Evolutionary conservation across 768 basidiomycete species (phyloP).

Genomic region (Udeniomyces megalosporus): DNA sequence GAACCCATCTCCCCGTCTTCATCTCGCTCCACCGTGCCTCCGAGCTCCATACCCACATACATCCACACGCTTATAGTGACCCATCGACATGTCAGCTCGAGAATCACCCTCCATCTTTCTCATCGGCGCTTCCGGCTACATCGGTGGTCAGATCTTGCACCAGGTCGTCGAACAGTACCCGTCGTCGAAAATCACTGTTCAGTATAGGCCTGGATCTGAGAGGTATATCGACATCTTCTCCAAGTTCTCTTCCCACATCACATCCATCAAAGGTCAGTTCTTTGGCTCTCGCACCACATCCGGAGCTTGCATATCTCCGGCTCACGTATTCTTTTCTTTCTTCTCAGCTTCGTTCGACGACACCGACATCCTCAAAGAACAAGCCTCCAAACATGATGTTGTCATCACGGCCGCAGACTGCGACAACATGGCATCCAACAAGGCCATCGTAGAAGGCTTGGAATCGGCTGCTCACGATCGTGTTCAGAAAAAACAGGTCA

Average conservation of each 20-base stretch:
- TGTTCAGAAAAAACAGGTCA: neutral
- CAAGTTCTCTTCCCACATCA: neutral
- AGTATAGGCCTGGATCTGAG: constrained; percentile 2
- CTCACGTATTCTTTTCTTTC: neutral
- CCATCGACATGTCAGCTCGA: no score
- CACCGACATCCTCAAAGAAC: neutral
- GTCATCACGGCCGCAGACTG: constrained; percentile 12
- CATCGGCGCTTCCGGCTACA: constrained; percentile 10
- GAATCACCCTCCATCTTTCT: constrained; percentile 3
- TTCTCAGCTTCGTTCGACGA: constrained; percentile 3
- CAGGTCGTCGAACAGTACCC: neutral
- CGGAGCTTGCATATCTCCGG: neutral
- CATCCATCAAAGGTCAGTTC: constrained; percentile 6
- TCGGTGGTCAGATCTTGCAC: constrained; percentile 3
- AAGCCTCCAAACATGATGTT: constrained; percentile 3
- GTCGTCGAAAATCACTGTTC: neutral
- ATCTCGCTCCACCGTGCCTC: no score
- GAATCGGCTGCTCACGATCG: neutral
- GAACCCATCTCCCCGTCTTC: no score
- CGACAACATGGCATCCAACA: neutral
- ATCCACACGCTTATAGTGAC: no score
- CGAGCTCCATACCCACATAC: no score
- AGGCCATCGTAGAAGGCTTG: constrained; percentile 5
- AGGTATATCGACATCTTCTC: neutral
- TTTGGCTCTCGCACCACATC: neutral